Conservation (phyloP, 257 asterid species). For the Verbena officinalis region DNA sequence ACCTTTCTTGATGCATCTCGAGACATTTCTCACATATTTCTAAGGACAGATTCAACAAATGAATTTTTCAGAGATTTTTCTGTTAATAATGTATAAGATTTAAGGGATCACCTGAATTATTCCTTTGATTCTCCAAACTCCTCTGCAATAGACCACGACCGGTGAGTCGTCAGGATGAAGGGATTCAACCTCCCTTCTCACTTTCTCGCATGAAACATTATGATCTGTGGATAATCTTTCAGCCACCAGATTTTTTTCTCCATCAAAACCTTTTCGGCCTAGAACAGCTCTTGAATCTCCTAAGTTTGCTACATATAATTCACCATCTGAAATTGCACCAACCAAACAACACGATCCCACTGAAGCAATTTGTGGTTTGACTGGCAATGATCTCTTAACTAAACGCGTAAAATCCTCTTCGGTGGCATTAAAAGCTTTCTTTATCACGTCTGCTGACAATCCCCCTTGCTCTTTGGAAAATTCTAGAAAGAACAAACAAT, state of each 20-base stretch:
- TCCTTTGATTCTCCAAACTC: conserved; percentile 99
- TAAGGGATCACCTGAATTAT: conserved; percentile 77
- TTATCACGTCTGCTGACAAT: conserved; percentile 75
- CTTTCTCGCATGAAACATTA: conserved; percentile 78
- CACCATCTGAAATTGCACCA: conserved; percentile 81
- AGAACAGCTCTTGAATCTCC: conserved; percentile 99
- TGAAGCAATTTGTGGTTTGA: conserved; percentile 77
- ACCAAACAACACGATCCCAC: conserved; percentile 92
- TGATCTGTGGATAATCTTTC: conserved; percentile 92
- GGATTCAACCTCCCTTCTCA: conserved; percentile 90
- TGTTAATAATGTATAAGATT: conserved; percentile 10
- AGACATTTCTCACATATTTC: not conserved
- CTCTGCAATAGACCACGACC: conserved; percentile 74
- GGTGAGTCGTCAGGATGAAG: conserved; percentile 82
- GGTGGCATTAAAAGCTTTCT: conserved; percentile 81
- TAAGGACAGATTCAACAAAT: not conserved
- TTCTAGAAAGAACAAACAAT: conserved; percentile 47
- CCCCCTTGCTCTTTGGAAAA: conserved; percentile 91
- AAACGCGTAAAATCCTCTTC: conserved; percentile 89
- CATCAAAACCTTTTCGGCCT: conserved; percentile 70
- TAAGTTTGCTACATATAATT: conserved; percentile 78
- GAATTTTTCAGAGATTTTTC: not conserved
- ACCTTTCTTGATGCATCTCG: conserved; percentile 33
- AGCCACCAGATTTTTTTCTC: conserved; percentile 71
- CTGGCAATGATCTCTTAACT: conserved; percentile 66